These are phyloP conservation scores for Geum urbanum DNA, from an alignment of 306 rosid species.

Conservation along the genomic window DNA sequence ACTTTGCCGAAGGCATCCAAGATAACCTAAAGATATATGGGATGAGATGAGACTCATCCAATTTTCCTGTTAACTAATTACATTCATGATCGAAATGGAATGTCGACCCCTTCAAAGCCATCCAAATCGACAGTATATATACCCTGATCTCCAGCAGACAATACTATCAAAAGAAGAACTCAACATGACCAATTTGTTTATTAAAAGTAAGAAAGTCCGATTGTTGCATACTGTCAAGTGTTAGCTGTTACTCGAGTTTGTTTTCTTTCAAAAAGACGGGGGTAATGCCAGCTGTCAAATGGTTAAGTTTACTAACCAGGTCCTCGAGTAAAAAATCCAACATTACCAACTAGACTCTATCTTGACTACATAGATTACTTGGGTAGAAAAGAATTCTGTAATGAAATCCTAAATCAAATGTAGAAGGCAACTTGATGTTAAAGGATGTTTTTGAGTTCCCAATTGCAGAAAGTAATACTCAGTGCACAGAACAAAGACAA, in stretches of 20 bases:
- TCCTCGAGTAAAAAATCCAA: not conserved
- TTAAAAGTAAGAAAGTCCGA: not conserved
- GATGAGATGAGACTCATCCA: conserved; percentile 7
- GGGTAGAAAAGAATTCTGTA: not conserved
- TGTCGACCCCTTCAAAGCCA: conserved; percentile 33
- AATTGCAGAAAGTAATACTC: not conserved
- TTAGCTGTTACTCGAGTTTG: not conserved
- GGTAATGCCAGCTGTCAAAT: not conserved
- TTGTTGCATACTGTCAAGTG: not conserved
- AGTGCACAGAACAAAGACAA: not conserved
- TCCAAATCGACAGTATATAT: conserved; percentile 25
- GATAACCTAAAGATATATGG: conserved; percentile 17
- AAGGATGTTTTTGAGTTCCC: not conserved
- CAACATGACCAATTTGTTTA: not conserved
- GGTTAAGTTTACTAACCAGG: too few relatives aligned
- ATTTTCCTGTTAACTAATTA: not conserved
- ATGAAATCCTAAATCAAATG: not conserved
- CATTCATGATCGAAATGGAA: conserved; percentile 28
- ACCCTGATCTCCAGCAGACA: conserved; percentile 12
- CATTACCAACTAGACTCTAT: not conserved
- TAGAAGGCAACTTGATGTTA: not conserved
- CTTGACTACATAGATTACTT: not conserved
- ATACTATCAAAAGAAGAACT: not conserved
- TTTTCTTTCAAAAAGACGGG: not conserved
- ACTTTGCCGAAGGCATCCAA: conserved; percentile 16